These are phyloP conservation scores for Scedosporium boydii DNA, from an alignment of 2,329 filamentous ascomycete genomes.

Conservation along the genomic window DNA sequence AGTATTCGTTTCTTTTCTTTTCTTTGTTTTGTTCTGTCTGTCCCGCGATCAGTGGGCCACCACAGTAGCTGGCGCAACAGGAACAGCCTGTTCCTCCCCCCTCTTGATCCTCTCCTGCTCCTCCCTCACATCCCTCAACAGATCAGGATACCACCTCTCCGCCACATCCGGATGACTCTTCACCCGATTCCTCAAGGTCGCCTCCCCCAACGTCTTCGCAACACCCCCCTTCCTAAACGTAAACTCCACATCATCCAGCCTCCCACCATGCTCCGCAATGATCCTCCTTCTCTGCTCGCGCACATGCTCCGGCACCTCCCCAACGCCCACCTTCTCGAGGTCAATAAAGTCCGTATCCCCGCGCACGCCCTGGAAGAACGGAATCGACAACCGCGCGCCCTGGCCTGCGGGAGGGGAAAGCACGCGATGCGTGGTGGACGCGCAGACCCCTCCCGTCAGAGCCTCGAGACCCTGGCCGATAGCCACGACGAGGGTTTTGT, in stretches of 20 bases:
- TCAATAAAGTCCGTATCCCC: constrained; percentile 73
- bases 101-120: constrained; percentile 40
- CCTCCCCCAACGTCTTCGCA: constrained; percentile 65
- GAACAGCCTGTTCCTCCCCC: constrained; percentile 14
- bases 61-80: constrained; percentile 16
- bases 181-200: constrained; percentile 72
- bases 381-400: constrained; percentile 68
- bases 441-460: constrained; percentile 72
- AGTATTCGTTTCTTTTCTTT: not conserved
- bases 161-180: constrained; percentile 85
- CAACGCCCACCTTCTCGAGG: constrained; percentile 53
- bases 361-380: constrained; percentile 81
- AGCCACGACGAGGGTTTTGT: constrained; percentile 73
- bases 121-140: constrained; percentile 45
- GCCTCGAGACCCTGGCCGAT: constrained; percentile 85
- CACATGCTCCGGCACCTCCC: constrained; percentile 50
- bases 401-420: constrained; percentile 61
- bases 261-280: constrained; percentile 43
- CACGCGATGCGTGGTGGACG: constrained; percentile 74
- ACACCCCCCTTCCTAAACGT: constrained; percentile 65
- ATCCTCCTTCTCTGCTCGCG: constrained; percentile 51
- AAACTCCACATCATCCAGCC: constrained; percentile 73
- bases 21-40: not conserved
- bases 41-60: constrained; percentile 19
- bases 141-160: constrained; percentile 67